Percentiles rank a stretch among this genome's conserved stretches.
phyloP scores from a whole-genome alignment of 176 grass and related monocot species.

The Avena sativa region DNA sequence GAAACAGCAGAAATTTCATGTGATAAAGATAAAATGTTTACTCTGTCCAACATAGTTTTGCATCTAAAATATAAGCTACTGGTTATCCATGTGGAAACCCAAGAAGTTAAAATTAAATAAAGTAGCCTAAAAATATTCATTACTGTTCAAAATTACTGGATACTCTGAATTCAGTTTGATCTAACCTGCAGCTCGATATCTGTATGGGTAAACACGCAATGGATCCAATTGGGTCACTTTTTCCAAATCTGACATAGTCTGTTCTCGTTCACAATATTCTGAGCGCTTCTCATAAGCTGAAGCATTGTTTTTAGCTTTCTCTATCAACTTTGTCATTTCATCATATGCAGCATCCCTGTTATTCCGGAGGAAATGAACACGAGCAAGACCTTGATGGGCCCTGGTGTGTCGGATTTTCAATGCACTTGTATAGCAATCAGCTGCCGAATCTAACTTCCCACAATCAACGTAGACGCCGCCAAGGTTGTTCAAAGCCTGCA shows the following conservation, averaged over 20 bases:
- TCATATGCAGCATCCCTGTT: constrained; percentile 79
- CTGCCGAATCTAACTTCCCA: constrained; percentile 79
- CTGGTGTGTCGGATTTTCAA: constrained; percentile 92
- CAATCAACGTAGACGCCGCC: constrained; percentile 97
- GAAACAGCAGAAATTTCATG: constrained; percentile 9
- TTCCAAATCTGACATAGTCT: constrained; percentile 84
- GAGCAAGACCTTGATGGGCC: constrained; percentile 93
- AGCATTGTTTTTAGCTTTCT: constrained; percentile 84
- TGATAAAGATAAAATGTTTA: constrained; percentile 1
- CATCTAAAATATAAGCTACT: neutral
- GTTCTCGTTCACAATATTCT: constrained; percentile 82
- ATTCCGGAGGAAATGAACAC: constrained; percentile 85
- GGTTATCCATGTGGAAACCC: neutral
- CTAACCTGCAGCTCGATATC: constrained; percentile 94
- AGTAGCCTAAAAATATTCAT: constrained; percentile 1
- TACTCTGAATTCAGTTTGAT: constrained; percentile 37
- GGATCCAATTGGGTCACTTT: constrained; percentile 84
- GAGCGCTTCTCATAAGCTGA: constrained; percentile 95
- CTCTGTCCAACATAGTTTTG: neutral
- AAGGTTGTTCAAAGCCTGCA: constrained; percentile 95
- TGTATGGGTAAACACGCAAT: constrained; percentile 86
- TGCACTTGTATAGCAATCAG: constrained; percentile 92
- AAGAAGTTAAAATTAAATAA: neutral
- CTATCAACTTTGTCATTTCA: constrained; percentile 93
- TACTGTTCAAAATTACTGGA: neutral